phyloP scores from a whole-genome alignment of 2,329 filamentous ascomycete genomes.

The Amauroascus verrucosus region DNA sequence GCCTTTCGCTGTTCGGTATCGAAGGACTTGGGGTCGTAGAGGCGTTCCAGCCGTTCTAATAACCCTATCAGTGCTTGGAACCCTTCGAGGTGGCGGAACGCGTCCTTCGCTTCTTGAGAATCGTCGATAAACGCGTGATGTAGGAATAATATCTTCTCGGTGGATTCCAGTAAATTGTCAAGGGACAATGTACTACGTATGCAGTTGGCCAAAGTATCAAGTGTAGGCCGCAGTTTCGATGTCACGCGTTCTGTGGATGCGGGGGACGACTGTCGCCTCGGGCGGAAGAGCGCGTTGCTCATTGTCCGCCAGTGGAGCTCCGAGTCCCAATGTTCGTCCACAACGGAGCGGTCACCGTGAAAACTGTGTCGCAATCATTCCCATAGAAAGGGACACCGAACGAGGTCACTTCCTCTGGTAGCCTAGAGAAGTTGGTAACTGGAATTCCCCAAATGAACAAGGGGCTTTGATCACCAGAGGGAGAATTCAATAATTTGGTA shows the following conservation, averaged over 20 bases:
- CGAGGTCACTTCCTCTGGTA: background rate
- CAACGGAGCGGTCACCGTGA: background rate
- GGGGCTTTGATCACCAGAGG: background rate
- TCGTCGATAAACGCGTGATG: conserved; percentile 53
- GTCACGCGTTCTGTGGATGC: conserved; percentile 27
- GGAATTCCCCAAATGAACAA: background rate
- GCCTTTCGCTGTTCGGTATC: conserved; percentile 52
- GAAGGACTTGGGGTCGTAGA: conserved; percentile 56
- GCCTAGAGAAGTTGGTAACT: background rate
- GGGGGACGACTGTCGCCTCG: conserved; percentile 15
- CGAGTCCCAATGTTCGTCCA: background rate
- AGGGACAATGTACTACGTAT: conserved; percentile 24
- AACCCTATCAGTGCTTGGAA: conserved; percentile 64
- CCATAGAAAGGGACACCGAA: background rate
- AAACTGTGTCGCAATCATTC: background rate
- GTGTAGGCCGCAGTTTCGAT: conserved; percentile 30
- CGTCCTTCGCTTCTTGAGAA: conserved; percentile 54
- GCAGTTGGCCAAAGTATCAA: conserved; percentile 29
- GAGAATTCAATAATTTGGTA: background rate
- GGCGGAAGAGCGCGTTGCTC: conserved; percentile 13
- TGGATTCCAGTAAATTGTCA: conserved; percentile 35
- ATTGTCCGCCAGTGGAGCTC: conserved; percentile 9
- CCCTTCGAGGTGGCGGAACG: conserved; percentile 69
- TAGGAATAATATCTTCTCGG: conserved; percentile 53
- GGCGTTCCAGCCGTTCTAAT: conserved; percentile 60